Evolutionary conservation across 371 early-diverging fungal genomes (phyloP).

Genomic region (Saksenaea vasiformis): DNA sequence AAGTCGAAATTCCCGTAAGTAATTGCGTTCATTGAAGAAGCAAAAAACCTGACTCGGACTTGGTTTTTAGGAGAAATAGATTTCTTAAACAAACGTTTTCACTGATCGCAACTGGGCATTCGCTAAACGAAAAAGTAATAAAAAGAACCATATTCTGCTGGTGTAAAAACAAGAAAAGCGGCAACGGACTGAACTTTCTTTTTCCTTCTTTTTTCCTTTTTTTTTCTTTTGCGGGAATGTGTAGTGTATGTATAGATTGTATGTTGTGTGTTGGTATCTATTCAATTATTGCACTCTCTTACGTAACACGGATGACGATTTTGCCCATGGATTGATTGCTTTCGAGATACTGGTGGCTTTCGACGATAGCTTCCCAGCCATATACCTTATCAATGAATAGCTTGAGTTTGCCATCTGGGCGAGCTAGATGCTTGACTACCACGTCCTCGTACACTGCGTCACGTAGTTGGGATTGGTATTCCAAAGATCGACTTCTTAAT

Average conservation of each 20-base stretch:
- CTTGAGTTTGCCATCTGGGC: conserved; percentile 46
- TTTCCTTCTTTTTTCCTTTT: neutral
- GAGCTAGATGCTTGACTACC: conserved; percentile 40
- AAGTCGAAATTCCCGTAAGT: conserved; percentile 74
- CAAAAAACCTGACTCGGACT: conserved; percentile 3
- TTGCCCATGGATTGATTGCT: conserved; percentile 64
- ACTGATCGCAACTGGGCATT: conserved; percentile 5
- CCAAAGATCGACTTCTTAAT: conserved; percentile 63
- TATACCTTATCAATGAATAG: conserved; percentile 62
- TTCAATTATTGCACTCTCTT: neutral
- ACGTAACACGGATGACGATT: conserved; percentile 46
- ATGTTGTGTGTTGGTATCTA: neutral
- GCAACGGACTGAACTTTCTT: neutral
- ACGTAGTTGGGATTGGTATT: conserved; percentile 61
- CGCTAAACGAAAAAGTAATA: conserved; percentile 1
- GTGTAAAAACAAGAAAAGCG: conserved; percentile 3
- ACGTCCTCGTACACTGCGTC: conserved; percentile 52
- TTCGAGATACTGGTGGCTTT: conserved; percentile 72
- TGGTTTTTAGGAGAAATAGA: conserved; percentile 26
- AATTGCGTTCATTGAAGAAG: conserved; percentile 9
- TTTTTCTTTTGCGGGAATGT: neutral
- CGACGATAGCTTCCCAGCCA: conserved; percentile 65
- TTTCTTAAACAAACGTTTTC: conserved; percentile 3
- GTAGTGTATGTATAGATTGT: too few species aligned
- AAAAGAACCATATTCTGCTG: neutral